Base-by-base conservation (phyloP, 192 early-diverging fungal species). In the Phycomyces blakesleeanus region DNA sequence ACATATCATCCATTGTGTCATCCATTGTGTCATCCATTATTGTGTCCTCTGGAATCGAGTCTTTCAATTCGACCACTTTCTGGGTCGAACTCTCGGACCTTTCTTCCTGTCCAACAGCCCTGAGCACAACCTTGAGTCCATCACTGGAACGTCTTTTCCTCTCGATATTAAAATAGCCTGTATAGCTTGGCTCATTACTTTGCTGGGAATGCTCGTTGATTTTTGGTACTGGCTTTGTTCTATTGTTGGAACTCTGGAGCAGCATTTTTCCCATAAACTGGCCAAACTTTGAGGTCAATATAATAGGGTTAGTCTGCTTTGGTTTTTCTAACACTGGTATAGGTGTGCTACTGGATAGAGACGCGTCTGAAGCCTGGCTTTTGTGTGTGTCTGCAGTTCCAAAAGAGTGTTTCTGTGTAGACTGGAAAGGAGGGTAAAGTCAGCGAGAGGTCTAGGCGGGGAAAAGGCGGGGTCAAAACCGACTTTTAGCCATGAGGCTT, bases 181-280 rank as follows among this genome's bases (percentile, higher is more conserved):
- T 16, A 39, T 38, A 54, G 10, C 25, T 44, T 24, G 34, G 16
- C 24, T 6, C 24, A 9, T 60, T n/a, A n/a, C 26, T 8, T 9
- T 51, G 16, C 16, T 24, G n/a, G 1, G 53, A 51, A 1, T 39
- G 49, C 21, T 61, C 47, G 15, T 51, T 22, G 10, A 18, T 7
- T 61, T 61, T 51, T 51, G 59, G 25, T 22, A 16, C n/a, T 6
- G 2, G 29, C 14, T 63, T 63, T 61, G 22, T 53, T 18, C 22
- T 55, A 27, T 42, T 55, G 10, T n/a, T 21, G 10, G 15, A 11
- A 27, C 47, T 61, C 26, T 61, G 25, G 16, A 61, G 18, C 37
- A 61, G 38, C 38, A 61, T 12, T n/a, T 61, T 61, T 34, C 59
- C 59, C 59, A 61, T 61, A 22, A 61, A 61, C 20, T 37, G 49